These are phyloP conservation scores for Colletotrichum melonis DNA, from an alignment of 2,329 filamentous ascomycete genomes.

Conservation along the genomic window DNA sequence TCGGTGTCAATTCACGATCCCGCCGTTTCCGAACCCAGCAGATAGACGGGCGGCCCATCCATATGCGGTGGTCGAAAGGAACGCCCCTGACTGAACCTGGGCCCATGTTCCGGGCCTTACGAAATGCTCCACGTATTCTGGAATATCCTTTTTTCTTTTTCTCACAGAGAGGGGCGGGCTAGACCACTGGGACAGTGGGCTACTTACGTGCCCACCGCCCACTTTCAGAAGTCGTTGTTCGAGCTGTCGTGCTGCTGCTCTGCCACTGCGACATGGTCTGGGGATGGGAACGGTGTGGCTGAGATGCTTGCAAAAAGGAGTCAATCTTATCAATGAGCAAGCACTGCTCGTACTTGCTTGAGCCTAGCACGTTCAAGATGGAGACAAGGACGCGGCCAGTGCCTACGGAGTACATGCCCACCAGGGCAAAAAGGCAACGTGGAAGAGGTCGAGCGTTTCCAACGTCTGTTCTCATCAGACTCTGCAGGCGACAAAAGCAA, in stretches of 20 bases:
- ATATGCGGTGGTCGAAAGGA: conserved; percentile 13
- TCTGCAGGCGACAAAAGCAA: conserved; percentile 23
- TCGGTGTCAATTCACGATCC: conserved; percentile 12
- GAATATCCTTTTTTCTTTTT: conserved; percentile 17
- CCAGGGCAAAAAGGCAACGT: neutral
- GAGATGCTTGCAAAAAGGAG: conserved; percentile 17
- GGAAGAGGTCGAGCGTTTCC: neutral
- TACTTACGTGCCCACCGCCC: neutral
- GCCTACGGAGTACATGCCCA: neutral
- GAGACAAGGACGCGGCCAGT: neutral
- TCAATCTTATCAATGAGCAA: neutral
- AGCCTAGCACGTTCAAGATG: neutral
- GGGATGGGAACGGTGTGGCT: conserved; percentile 16
- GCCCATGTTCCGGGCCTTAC: conserved; percentile 10
- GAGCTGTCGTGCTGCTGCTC: neutral
- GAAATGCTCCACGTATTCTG: conserved; percentile 27
- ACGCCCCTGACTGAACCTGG: conserved; percentile 27
- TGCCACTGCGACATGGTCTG: neutral
- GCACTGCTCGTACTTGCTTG: neutral
- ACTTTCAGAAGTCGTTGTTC: neutral
- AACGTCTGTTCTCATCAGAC: neutral
- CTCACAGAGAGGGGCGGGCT: neutral
- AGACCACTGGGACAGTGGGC: conserved; percentile 4
- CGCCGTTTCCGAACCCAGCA: conserved; percentile 34
- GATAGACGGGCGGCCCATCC: conserved; percentile 1